phyloP scores from a whole-genome alignment of 78 protist genomes.

The slime mould (Dictyostelium discoideum) region DNA sequence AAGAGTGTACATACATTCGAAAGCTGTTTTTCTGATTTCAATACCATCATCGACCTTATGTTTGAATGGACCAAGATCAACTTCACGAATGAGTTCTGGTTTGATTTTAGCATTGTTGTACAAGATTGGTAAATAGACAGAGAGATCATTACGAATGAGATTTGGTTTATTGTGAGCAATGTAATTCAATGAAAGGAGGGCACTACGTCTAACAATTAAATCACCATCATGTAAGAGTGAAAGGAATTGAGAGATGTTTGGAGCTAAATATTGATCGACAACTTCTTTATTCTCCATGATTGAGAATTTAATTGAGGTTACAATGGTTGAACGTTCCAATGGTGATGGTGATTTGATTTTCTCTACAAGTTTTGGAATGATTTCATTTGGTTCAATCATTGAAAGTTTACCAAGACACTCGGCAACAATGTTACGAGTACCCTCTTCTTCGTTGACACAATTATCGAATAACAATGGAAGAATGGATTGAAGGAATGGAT shows the following conservation, averaged over 20 bases:
- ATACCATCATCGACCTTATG: slow-evolving; percentile 97
- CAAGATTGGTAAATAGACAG: slow-evolving; percentile 79
- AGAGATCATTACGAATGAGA: slow-evolving; percentile 70
- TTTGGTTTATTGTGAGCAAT: slow-evolving; percentile 88
- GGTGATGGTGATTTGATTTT: slow-evolving; percentile 26
- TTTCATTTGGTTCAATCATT: slow-evolving; percentile 77
- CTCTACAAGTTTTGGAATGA: slow-evolving; percentile 75
- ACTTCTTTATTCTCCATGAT: slow-evolving; percentile 74
- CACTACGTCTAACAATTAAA: slow-evolving; percentile 87
- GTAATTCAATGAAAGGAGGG: slow-evolving; percentile 90
- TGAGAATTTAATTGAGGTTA: slow-evolving; percentile 89
- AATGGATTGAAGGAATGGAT: slow-evolving; percentile 56
- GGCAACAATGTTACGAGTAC: slow-evolving; percentile 94
- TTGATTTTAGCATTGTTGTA: slow-evolving; percentile 85
- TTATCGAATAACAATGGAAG: slow-evolving; percentile 79
- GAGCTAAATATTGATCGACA: slow-evolving; percentile 66
- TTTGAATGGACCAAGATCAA: slow-evolving; percentile 97
- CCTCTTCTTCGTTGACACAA: slow-evolving; percentile 91
- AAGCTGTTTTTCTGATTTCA: slow-evolving; percentile 91
- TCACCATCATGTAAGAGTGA: slow-evolving; percentile 75
- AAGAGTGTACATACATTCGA: slow-evolving; percentile 94
- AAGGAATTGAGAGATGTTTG: slow-evolving; percentile 64
- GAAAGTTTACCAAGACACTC: slow-evolving; percentile 96
- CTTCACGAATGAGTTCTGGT: slow-evolving; percentile 91
- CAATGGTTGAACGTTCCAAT: slow-evolving; percentile 79